phyloP scores from a whole-genome alignment of 371 early-diverging fungal species.

The Saksenaea oblongispora region DNA sequence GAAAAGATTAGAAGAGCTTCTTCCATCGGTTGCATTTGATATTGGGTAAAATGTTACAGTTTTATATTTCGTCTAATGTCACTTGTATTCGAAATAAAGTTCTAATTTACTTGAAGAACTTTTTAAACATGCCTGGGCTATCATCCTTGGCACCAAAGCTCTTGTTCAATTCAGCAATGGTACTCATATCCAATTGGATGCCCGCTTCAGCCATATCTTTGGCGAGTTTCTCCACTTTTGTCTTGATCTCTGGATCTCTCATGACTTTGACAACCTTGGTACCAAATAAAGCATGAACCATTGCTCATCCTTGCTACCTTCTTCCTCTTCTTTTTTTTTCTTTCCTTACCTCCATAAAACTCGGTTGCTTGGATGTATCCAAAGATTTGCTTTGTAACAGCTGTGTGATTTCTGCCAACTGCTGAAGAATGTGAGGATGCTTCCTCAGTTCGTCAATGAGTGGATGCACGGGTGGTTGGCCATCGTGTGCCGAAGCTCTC shows the following conservation, averaged over 20 bases:
- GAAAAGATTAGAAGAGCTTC: too few species aligned
- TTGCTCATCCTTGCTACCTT: background rate
- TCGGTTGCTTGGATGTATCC: slow-evolving; percentile 28
- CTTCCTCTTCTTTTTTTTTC: background rate
- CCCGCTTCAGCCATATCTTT: slow-evolving; percentile 44
- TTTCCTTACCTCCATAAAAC: slow-evolving; percentile 31
- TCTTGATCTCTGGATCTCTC: slow-evolving; percentile 41
- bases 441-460: slow-evolving; percentile 34
- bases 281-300: background rate
- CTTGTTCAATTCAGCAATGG: slow-evolving; percentile 39
- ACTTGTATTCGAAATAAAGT: too few species aligned
- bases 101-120: background rate
- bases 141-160: slow-evolving; percentile 10
- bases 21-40: too few species aligned
- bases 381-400: slow-evolving; percentile 38
- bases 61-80: too few species aligned
- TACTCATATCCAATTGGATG: slow-evolving; percentile 40
- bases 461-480: slow-evolving; percentile 19
- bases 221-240: slow-evolving; percentile 23
- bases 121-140: background rate
- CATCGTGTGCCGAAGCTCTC: background rate
- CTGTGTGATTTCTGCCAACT: slow-evolving; percentile 34
- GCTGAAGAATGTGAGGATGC: slow-evolving; percentile 42
- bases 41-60: too few species aligned
- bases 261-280: slow-evolving; percentile 40